phyloP scores from a whole-genome alignment of 768 basidiomycete species.

The Rossbeevera mucosa region DNA sequence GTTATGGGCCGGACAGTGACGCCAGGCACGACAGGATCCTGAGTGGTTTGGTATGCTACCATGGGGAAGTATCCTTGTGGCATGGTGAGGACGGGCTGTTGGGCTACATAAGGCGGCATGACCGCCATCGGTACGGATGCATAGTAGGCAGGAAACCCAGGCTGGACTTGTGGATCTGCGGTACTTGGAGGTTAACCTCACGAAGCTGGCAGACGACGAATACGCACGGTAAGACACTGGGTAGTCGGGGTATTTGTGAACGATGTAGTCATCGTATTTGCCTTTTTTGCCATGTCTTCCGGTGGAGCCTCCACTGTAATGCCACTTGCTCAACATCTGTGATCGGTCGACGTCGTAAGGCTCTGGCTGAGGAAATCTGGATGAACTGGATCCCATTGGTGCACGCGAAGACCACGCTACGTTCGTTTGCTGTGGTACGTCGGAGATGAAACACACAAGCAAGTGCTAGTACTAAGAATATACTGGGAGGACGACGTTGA shows the following conservation, averaged over 20 bases:
- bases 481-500: too few relatives aligned
- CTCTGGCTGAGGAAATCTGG: conserved; percentile 22
- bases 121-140: conserved; percentile 25
- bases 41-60: conserved; percentile 17
- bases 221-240: conserved; percentile 25
- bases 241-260: conserved; percentile 11
- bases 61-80: conserved; percentile 27
- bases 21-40: conserved; percentile 7
- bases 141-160: conserved; percentile 26
- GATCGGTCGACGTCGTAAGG: background rate
- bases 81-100: conserved; percentile 28
- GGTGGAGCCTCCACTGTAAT: too few relatives aligned
- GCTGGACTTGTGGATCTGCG: conserved; percentile 24
- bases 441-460: background rate
- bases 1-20: conserved; percentile 1
- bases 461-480: too few relatives aligned
- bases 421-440: conserved; percentile 6
- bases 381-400: conserved; percentile 24
- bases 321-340: conserved; percentile 11
- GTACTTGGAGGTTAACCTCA: conserved; percentile 9
- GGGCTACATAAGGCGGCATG: conserved; percentile 18
- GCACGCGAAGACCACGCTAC: conserved; percentile 3
- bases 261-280: conserved; percentile 16
- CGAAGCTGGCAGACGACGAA: background rate
- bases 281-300: conserved; percentile 17